These are phyloP conservation scores for Ramularia endophylla DNA, from an alignment of 2,329 filamentous ascomycete genomes.

Conservation along the genomic window DNA sequence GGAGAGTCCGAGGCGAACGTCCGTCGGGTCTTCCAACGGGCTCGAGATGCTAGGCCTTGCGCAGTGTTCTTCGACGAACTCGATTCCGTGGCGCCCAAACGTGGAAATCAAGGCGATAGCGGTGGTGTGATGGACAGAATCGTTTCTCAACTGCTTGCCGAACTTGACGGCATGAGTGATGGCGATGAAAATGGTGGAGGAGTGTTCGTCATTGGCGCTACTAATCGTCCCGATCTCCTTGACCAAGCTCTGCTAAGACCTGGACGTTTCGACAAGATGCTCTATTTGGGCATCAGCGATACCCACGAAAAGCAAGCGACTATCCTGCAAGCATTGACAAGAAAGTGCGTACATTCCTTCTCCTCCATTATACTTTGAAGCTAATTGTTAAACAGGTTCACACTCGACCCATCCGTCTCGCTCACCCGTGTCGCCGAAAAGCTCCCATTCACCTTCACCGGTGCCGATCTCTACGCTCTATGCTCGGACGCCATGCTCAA, in stretches of 20 bases:
- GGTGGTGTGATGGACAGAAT: slow-evolving; percentile 98
- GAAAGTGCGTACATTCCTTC: slow-evolving; percentile 62
- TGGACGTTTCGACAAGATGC: slow-evolving; percentile 95
- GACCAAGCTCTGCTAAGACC: slow-evolving; percentile 85
- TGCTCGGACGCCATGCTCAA: slow-evolving; percentile 99
- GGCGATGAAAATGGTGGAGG: slow-evolving; percentile 74
- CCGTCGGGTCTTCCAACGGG: slow-evolving; percentile 79
- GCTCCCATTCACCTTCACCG: slow-evolving; percentile 93
- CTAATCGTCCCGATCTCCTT: slow-evolving; percentile 86
- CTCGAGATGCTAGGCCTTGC: slow-evolving; percentile 77
- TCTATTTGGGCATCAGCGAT: slow-evolving; percentile 93
- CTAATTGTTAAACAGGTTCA: slow-evolving; percentile 56
- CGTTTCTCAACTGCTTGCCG: slow-evolving; percentile 87
- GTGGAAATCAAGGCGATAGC: slow-evolving; percentile 94
- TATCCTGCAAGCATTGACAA: slow-evolving; percentile 87
- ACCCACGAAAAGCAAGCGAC: slow-evolving; percentile 94
- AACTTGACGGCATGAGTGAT: slow-evolving; percentile 96
- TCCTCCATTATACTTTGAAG: slow-evolving; percentile 3
- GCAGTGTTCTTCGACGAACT: slow-evolving; percentile 93
- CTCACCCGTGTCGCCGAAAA: slow-evolving; percentile 66
- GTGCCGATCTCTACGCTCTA: slow-evolving; percentile 93
- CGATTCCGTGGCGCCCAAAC: slow-evolving; percentile 89
- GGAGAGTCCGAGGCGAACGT: slow-evolving; percentile 92
- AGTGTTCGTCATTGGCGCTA: slow-evolving; percentile 95
- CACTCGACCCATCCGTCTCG: slow-evolving; percentile 71